Evolutionary conservation across 1,284 basidiomycete species (phyloP).

Genomic region (Hemileia vastatrix): DNA sequence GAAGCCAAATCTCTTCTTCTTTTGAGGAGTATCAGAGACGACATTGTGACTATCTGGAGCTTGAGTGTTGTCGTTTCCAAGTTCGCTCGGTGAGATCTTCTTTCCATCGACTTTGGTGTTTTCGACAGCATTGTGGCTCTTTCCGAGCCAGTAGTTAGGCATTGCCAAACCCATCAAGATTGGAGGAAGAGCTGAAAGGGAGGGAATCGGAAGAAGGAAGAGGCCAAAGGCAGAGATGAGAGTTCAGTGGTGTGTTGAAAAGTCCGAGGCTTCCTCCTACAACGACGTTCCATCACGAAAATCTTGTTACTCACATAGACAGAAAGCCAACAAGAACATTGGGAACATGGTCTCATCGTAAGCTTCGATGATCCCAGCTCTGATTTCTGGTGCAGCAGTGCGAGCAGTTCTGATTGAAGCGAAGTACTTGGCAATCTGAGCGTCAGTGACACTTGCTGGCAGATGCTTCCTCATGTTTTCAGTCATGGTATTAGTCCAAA

Average conservation of each 20-base stretch:
- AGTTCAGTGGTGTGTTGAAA: conserved; percentile 11
- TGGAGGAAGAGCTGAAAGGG: conserved; percentile 45
- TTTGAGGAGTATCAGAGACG: too few species aligned
- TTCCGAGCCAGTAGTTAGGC: conserved; percentile 46
- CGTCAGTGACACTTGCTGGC: conserved; percentile 23
- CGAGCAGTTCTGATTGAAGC: conserved; percentile 23
- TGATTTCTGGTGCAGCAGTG: conserved; percentile 4
- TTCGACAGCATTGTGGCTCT: conserved; percentile 49
- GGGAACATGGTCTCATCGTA: conserved; percentile 22
- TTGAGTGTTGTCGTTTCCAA: too few species aligned
- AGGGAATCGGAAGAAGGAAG: conserved; percentile 10
- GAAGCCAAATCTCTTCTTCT: too few species aligned
- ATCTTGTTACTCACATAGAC: not conserved
- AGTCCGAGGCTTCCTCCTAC: not conserved
- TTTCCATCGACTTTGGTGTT: conserved; percentile 37
- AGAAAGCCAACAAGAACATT: conserved; percentile 21
- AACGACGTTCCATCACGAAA: not conserved
- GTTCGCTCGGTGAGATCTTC: conserved; percentile 24
- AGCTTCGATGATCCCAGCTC: conserved; percentile 22
- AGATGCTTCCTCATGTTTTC: conserved; percentile 26
- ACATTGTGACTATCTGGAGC: too few species aligned
- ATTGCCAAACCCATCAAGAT: conserved; percentile 43
- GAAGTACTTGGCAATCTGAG: conserved; percentile 25
- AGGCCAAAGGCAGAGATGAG: conserved; percentile 25
- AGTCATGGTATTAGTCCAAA: conserved; percentile 34